Base-by-base conservation (phyloP, 2,329 filamentous ascomycete genomes). In the Pseudocercospora pini-densiflorae region DNA sequence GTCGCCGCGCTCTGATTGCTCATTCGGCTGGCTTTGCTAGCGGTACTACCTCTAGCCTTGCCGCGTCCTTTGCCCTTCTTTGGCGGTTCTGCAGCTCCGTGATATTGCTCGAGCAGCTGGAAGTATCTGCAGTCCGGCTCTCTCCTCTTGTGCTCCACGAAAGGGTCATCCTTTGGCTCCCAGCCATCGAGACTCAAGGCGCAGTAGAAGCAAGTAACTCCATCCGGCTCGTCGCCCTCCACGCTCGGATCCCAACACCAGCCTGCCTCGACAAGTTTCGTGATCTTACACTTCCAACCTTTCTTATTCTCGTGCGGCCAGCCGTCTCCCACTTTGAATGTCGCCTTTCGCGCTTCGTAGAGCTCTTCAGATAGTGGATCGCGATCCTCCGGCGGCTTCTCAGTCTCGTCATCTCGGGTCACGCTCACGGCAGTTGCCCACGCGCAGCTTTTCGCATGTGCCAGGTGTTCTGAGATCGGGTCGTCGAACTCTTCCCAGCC, bases 301-400 rank as follows among this genome's bases (percentile, higher is more conserved):
- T 89, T 90, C 81, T 95, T 97, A 1, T 84, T 84, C 70, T 99
- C 94, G 73, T 99, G 92, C 0, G 94, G 93, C 95, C 95, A 99
- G 71, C 85, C 85, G 14, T 87, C 87, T 43, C 74, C 76, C 1
- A 68, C 58, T n/a, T 84, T 87, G 79, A 98, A 99, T 0, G 95
- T 99, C 23, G 88, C 88, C 75, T 88, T 89, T 72, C 95, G 88
- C 29, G 94, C 94, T 57, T 90, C 88, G 45, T 89, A 81, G 85
- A 98, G 90, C 62, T 85, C 82, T 6, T 89, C 82, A 61, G 88
- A 86, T 61, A 88, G 87, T 0, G 95, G 95, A 74, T 97, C 91
- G 43, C 75, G 74, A 69, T 92, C 88, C 71, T 89, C 85, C 51
- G 90, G 88, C 62, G 85, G 85, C 27, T 89, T 80, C 14, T 87